Evolutionary conservation across 805 yeast species (phyloP).

Genomic region (Pichia rugopelliculosa): DNA sequence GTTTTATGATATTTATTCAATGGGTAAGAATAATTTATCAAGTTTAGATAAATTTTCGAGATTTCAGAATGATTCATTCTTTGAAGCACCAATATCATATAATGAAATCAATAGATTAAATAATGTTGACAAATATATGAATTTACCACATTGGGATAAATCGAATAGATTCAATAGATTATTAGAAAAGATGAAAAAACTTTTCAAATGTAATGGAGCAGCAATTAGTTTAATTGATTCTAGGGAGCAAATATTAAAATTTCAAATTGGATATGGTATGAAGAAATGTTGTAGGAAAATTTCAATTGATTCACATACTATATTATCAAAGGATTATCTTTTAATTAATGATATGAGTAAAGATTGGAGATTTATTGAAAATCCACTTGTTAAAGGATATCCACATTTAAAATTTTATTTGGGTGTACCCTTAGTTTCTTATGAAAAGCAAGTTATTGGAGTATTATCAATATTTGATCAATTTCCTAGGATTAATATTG

Average conservation of each 20-base stretch:
- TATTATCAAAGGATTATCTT: slow-evolving; percentile 50
- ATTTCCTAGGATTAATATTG: slow-evolving; percentile 32
- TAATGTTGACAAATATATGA: slow-evolving; percentile 34
- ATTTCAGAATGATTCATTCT: slow-evolving; percentile 36
- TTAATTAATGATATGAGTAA: slow-evolving; percentile 49
- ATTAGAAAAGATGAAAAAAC: slow-evolving; percentile 32
- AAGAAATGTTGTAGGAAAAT: slow-evolving; percentile 46
- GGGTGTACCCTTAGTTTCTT: slow-evolving; percentile 49
- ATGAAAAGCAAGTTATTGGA: slow-evolving; percentile 43
- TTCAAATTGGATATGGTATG: slow-evolving; percentile 39
- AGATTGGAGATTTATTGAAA: slow-evolving; percentile 63
- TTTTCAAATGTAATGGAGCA: slow-evolving; percentile 43
- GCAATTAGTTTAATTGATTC: slow-evolving; percentile 52
- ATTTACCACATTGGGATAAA: slow-evolving; percentile 45
- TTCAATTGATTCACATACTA: slow-evolving; percentile 63
- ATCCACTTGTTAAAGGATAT: slow-evolving; percentile 56
- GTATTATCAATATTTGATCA: slow-evolving; percentile 52
- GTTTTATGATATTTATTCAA: slow-evolving; percentile 48
- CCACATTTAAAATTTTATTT: slow-evolving; percentile 58
- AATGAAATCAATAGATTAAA: slow-evolving; percentile 40
- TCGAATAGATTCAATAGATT: slow-evolving; percentile 32
- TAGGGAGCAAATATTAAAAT: slow-evolving; percentile 41
- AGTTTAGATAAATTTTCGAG: no score
- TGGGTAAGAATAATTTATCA: slow-evolving; percentile 51
- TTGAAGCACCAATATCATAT: slow-evolving; percentile 55